Base-by-base conservation (phyloP, 2,329 filamentous ascomycete species). In the Nemania abortiva region DNA sequence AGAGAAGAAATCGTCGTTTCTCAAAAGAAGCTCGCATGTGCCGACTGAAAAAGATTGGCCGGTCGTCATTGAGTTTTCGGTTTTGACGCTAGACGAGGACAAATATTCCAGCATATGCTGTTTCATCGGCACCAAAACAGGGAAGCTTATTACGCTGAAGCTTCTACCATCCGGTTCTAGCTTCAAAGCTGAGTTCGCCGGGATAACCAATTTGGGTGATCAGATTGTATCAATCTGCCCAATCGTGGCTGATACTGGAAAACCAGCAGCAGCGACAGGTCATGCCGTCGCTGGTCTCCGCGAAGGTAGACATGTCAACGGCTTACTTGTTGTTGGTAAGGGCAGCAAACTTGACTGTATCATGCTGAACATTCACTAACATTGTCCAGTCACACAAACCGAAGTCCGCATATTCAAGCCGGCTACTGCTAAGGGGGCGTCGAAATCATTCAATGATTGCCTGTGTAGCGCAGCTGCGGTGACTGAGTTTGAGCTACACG, bases 41-140 rank as follows among this genome's bases (percentile, higher is more conserved):
- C 79, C 85, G 5, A 79, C 83, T 4, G 78, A 75, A 2, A 86
- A 85, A 56, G 95, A 98, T 76, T 97, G 90, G 88, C 90, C 93
- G 0, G 94, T 93, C 0, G 86, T 84, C 34, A 89, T 98, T 31
- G 93, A 98, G 77, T 99, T 98, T 82, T 94, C 93, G 62, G 93
- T 97, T 55, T 91, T 99, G 90, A 97, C 92, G 2, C 83, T 98
- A 3, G 96, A 98, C 52, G 92, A 91, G n/a, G 95, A 98, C 77
- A 90, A 93, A 72, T 99, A 97, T 79, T 98, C 96, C 1, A 98
- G 94, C 76, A 97, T 99, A 65, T 89, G 91, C 67, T 92, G 96
- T 73, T 97, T 98, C 74, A 92, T 97, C 1, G 96, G 96, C 22
- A 98, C 96, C 0, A 95, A 91, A 73, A 81, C 89, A 34, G 96